Base-by-base conservation (phyloP, 2,329 filamentous ascomycete genomes). In the Cordyceps javanica region DNA sequence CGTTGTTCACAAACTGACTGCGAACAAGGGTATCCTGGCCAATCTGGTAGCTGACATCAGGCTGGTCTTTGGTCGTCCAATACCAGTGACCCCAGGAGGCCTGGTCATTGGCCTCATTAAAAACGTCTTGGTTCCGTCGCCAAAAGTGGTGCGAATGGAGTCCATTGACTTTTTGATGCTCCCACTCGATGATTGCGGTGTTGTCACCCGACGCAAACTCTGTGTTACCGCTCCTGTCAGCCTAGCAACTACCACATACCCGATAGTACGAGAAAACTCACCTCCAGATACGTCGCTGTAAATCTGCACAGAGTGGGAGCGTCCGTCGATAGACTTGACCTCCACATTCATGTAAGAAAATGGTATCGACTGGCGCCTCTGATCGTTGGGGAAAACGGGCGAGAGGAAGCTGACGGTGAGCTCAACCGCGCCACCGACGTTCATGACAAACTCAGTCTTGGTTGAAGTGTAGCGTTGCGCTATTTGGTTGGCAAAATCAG, bases 21-120 rank as follows among this genome's bases (percentile, higher is more conserved):
- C 91, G 83, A 14, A 95, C 79, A n/a, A 75, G 65, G 3, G 73
- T 76, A 53, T 91, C 89, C 8, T 78, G 77, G 26, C 89, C 90
- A 57, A 82, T 87, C 69, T 92, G 85, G 67, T 86, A 88, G n/a
- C 81, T 83, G 23, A 85, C 74, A 25, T 77, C 78, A 21, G 70
- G 67, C 14, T 77, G 68, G 55, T 79, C 75, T 26, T 84, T 82
- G 3, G 83, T 91, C 13, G 87, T 85, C 69, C 91, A 91, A 70
- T 89, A 86, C 73, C 92, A 82, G 52, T 82, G 85, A 2, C 91
- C 91, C 91, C 91, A 96, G 73, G 91, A 87, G 0, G 89, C 82
- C 62, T 87, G 85, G 65, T 95, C 87, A 41, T 73, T 73, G 13
- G 75, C 74, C 68, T 96, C 91, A 1, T 82, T 81, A 56, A 94